Percentiles rank a stretch among this genome's conserved stretches.
Conservation (phyloP, 2,329 filamentous ascomycete species). For the Scleromitrula shiraiana region DNA sequence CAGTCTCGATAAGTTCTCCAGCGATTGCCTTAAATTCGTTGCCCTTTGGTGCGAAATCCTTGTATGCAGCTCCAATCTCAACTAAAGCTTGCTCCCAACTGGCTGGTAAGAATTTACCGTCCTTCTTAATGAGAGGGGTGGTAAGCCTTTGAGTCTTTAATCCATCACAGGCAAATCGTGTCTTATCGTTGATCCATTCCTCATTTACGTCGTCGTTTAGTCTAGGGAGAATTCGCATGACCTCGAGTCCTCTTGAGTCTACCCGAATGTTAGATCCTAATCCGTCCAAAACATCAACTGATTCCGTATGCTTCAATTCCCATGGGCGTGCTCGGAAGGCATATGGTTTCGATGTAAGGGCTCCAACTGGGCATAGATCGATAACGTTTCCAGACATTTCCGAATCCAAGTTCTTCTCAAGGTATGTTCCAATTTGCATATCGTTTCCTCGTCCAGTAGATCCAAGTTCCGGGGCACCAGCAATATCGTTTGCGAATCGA, state of each 20-base stretch:
- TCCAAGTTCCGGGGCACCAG: constrained; percentile 90
- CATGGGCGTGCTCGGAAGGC: constrained; percentile 94
- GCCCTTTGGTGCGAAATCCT: constrained; percentile 70
- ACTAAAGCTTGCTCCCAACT: constrained; percentile 93
- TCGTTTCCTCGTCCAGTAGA: constrained; percentile 93
- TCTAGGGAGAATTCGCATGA: constrained; percentile 88
- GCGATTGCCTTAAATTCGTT: constrained; percentile 96
- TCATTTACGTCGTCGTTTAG: constrained; percentile 98
- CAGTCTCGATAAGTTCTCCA: constrained; percentile 83
- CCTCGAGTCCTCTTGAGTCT: constrained; percentile 86
- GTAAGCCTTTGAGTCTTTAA: constrained; percentile 94
- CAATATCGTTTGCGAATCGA: constrained; percentile 95
- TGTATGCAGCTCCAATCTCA: constrained; percentile 75
- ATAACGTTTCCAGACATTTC: constrained; percentile 97
- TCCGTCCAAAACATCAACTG: constrained; percentile 87
- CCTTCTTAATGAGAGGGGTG: constrained; percentile 78
- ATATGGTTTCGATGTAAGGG: constrained; percentile 93
- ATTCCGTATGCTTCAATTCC: constrained; percentile 95
- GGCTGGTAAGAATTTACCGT: constrained; percentile 84
- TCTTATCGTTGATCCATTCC: constrained; percentile 99
- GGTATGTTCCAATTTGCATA: constrained; percentile 95
- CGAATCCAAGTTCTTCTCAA: constrained; percentile 87
- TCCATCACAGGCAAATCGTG: constrained; percentile 91
- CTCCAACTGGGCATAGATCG: constrained; percentile 95
- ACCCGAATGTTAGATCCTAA: constrained; percentile 92